Evolutionary conservation across 2,329 filamentous ascomycete species (phyloP), one percentile per base, ranked within the genome.

Genomic region (Alternaria sp.): DNA sequence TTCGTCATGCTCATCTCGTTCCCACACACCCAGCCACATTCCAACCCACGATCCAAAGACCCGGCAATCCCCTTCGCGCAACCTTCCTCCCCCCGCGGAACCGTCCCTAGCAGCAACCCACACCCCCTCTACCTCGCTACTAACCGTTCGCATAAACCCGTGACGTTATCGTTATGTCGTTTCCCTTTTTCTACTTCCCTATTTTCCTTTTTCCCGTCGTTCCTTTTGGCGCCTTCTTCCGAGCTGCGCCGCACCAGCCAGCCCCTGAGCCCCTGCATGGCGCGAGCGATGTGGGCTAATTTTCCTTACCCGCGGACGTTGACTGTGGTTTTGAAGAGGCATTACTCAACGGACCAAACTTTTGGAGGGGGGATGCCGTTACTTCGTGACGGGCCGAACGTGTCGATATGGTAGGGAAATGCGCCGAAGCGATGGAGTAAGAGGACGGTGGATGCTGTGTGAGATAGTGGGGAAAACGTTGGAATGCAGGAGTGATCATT

Each of bases 271-370:
- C 49, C 49, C 49, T 52, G 49, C 49, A 52, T 52, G 49, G 49
- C 49, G 28, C 30, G 19, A 52, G 9, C 19, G n/a, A 12, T 15
- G 36, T 40, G 21, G 13, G 30, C 30, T 52, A 52, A 40, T 32
- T 25, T 52, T 23, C 19, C 49, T 40, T 36, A 40, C 49, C 49
- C 28, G 36, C 36, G 9, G 36, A 52, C 19, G 30, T 9, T 21
- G 15, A 2, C 2, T 15, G 21, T 52, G 30, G 21, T 36, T 40
- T 21, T 40, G 23, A 40, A 36, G 30, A 30, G 30, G 13, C 32
- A 52, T 52, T 52, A 52, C 19, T 40, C 30, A 52, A 52, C 49
- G 30, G 32, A 52, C 49, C 49, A 52, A 52, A 52, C 49, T 52
- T 21, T 21, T 32, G 9, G 13, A 51, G 49, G 8, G 23, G 10